Evolutionary conservation across 129 eudicot genomes (phyloP).

Genomic region (Arctium minus): DNA sequence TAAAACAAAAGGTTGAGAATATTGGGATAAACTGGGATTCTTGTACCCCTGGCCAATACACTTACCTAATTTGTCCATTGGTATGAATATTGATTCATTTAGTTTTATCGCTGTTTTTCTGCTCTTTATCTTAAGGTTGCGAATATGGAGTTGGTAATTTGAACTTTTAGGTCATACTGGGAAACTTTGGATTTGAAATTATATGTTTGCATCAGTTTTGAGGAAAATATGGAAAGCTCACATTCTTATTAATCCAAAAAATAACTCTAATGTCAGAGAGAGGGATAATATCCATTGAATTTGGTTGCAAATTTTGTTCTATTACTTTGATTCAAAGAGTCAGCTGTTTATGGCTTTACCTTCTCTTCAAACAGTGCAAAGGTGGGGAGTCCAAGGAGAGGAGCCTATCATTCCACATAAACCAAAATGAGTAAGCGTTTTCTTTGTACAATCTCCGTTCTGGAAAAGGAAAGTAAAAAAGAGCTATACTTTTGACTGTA

Average conservation of each 20-base stretch:
- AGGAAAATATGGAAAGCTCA: not conserved
- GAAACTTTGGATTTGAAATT: not conserved
- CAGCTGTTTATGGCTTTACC: not conserved
- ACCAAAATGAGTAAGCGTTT: constrained; percentile 23
- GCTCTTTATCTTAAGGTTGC: not conserved
- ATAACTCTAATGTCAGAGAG: not conserved
- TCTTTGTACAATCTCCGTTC: not conserved
- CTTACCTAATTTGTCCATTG: constrained; percentile 58
- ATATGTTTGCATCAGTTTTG: not conserved
- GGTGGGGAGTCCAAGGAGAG: constrained; percentile 63
- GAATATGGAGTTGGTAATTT: not conserved
- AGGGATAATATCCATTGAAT: not conserved
- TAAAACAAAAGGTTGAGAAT: constrained; percentile 48
- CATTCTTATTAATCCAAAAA: not conserved
- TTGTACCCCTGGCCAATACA: constrained; percentile 53
- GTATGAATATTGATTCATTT: constrained; percentile 13
- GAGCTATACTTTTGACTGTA: not conserved
- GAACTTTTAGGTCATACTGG: not conserved
- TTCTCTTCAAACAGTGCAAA: constrained; percentile 55
- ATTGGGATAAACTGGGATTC: constrained; percentile 43
- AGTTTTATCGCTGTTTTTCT: not conserved
- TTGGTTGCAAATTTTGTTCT: constrained; percentile 1
- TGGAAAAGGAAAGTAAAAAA: not conserved
- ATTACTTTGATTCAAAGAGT: not conserved
- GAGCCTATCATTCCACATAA: constrained; percentile 48